A percentile compares a stretch with the other conserved stretches of the same genome.
These are phyloP conservation scores for Fusarium metavorans DNA, from an alignment of 2,329 filamentous ascomycete genomes.

Conservation along the genomic window DNA sequence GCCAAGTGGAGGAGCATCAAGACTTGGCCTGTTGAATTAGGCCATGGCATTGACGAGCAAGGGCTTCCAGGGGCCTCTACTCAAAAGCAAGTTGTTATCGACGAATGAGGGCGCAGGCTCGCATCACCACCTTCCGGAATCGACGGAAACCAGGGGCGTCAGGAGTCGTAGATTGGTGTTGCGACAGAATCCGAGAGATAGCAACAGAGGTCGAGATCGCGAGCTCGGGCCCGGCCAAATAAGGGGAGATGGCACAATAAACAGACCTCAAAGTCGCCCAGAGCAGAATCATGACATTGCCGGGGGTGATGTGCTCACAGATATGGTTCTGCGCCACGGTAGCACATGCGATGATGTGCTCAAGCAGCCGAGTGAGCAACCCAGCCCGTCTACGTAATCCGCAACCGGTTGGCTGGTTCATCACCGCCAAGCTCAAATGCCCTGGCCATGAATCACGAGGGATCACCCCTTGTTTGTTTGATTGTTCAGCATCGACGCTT, in stretches of 20 bases:
- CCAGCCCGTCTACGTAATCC: constrained; percentile 16
- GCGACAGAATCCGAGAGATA: constrained; percentile 15
- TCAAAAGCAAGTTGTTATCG: neutral
- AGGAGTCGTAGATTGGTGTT: constrained; percentile 1
- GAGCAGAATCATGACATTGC: constrained; percentile 11
- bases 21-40: neutral
- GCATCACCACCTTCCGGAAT: constrained; percentile 4
- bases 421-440: constrained; percentile 9
- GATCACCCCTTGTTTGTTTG: constrained; percentile 1
- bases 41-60: constrained; percentile 1
- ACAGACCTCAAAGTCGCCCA: constrained; percentile 9
- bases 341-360: constrained; percentile 40
- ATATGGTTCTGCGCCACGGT: constrained; percentile 32
- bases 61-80: neutral
- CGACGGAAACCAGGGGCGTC: constrained; percentile 12
- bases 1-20: neutral
- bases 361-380: constrained; percentile 32
- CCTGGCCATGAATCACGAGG: constrained; percentile 13
- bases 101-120: neutral
- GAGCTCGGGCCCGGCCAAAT: neutral
- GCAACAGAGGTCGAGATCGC: constrained; percentile 15
- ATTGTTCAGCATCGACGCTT: constrained; percentile 6
- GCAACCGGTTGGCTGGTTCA: neutral
- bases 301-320: constrained; percentile 21
- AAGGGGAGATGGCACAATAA: constrained; percentile 3